Conservation (phyloP, 345 rosid genomes). For the Gynandropsis gynandra region DNA sequence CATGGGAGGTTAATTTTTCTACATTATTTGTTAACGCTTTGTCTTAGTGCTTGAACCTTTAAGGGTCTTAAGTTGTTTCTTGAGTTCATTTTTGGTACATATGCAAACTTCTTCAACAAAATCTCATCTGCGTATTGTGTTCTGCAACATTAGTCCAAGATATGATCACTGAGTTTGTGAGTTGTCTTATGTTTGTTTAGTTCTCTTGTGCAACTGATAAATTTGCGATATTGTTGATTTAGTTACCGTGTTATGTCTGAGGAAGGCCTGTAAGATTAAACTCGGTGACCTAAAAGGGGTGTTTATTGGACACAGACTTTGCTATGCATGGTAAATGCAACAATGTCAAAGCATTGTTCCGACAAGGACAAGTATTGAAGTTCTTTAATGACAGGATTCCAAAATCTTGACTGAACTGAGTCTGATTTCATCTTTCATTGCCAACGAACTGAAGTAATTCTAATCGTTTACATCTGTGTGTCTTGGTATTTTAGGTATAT, state of each 20-base stretch:
- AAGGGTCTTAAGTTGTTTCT: too few species aligned
- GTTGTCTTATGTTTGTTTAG: background rate
- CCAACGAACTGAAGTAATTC: background rate
- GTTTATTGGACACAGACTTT: constrained; percentile 67
- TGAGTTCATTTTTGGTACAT: too few species aligned
- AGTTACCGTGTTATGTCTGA: background rate
- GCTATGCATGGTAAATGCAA: constrained; percentile 85
- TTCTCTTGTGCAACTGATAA: too few species aligned
- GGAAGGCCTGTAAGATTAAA: constrained; percentile 83
- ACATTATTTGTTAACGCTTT: too few species aligned
- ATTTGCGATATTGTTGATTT: constrained; percentile 13
- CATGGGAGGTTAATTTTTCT: too few species aligned
- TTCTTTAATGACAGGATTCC: constrained; percentile 7
- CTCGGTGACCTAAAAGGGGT: constrained; percentile 88
- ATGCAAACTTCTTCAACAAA: too few species aligned
- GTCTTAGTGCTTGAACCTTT: too few species aligned
- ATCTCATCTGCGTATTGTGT: too few species aligned
- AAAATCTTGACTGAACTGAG: background rate
- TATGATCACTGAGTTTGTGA: constrained; percentile 1
- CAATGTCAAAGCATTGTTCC: constrained; percentile 87
- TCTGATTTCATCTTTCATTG: background rate
- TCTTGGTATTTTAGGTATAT: constrained; percentile 52
- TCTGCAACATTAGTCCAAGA: too few species aligned
- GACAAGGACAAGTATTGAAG: constrained; percentile 80
- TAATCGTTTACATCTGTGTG: background rate